phyloP scores from a whole-genome alignment of 345 rosid species.

The Capsella bursapastoris region DNA sequence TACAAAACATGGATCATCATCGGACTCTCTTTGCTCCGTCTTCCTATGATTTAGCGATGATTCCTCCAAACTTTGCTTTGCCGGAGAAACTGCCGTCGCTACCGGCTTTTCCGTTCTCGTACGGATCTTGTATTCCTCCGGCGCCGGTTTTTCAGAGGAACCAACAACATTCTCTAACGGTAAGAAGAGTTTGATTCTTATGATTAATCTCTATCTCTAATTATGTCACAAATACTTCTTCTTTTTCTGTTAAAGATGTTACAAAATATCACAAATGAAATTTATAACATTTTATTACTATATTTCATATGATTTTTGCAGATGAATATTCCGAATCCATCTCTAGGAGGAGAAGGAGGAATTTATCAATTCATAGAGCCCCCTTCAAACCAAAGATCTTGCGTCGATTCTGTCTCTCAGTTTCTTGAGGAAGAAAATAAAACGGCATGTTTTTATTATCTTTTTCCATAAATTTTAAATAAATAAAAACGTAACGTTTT shows the following conservation, averaged over 20 bases:
- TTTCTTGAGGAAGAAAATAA: conserved; percentile 49
- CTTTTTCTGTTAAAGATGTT: no score
- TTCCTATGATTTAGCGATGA: neutral
- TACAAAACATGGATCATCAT: conserved; percentile 16
- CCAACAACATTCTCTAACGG: conserved; percentile 10
- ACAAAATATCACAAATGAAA: neutral
- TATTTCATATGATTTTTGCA: conserved; percentile 20
- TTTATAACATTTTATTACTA: neutral
- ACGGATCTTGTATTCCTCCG: conserved; percentile 13
- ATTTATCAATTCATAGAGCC: conserved; percentile 58
- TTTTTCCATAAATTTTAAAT: neutral
- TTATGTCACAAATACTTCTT: neutral
- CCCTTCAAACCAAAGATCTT: conserved; percentile 76
- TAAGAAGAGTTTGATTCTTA: neutral
- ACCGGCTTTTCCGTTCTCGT: neutral
- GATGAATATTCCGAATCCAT: conserved; percentile 47
- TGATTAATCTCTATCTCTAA: neutral
- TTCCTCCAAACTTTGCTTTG: conserved; percentile 20
- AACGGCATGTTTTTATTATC: conserved; percentile 40
- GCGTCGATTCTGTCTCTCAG: conserved; percentile 36
- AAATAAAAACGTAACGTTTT: conserved; percentile 20
- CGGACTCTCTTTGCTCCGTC: conserved; percentile 27
- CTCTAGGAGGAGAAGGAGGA: conserved; percentile 38
- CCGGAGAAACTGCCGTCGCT: neutral
- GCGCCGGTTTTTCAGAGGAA: conserved; percentile 12